Percentiles rank a stretch among this genome's conserved stretches.
These are phyloP conservation scores for Candida chauliodis DNA, from an alignment of 805 yeast genomes.

Conservation along the genomic window DNA sequence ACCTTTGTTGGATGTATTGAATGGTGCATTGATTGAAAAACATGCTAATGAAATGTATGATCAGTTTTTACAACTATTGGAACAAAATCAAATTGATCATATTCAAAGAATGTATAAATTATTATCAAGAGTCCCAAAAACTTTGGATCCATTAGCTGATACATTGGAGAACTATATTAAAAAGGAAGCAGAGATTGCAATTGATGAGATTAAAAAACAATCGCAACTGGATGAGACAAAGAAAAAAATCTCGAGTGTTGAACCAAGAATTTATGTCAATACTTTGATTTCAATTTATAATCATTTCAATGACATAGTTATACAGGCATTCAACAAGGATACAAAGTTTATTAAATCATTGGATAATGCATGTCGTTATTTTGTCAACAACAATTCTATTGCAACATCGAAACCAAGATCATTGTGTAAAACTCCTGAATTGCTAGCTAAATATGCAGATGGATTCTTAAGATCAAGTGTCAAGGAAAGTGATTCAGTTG, in stretches of 20 bases:
- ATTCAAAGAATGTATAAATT: slow-evolving; percentile 73
- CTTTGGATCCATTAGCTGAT: slow-evolving; percentile 74
- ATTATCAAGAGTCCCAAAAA: slow-evolving; percentile 72
- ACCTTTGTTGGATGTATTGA: slow-evolving; percentile 70
- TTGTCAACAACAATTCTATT: slow-evolving; percentile 77
- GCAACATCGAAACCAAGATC: slow-evolving; percentile 64
- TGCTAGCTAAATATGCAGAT: slow-evolving; percentile 87
- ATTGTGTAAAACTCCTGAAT: slow-evolving; percentile 83
- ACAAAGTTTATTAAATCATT: slow-evolving; percentile 80
- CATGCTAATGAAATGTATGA: slow-evolving; percentile 75
- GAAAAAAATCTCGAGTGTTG: slow-evolving; percentile 32
- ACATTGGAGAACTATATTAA: slow-evolving; percentile 72
- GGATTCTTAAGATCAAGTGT: slow-evolving; percentile 72
- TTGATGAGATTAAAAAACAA: slow-evolving; percentile 49
- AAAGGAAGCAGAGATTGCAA: slow-evolving; percentile 42
- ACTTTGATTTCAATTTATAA: slow-evolving; percentile 68
- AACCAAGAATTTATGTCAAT: slow-evolving; percentile 78
- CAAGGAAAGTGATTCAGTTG: slow-evolving; percentile 64
- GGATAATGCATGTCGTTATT: slow-evolving; percentile 82
- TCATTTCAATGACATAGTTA: slow-evolving; percentile 63
- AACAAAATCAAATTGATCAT: slow-evolving; percentile 67
- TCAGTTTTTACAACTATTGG: slow-evolving; percentile 73
- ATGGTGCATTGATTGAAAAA: slow-evolving; percentile 69
- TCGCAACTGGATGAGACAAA: slow-evolving; percentile 13
- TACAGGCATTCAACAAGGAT: slow-evolving; percentile 64